Conservation (phyloP, 2,329 filamentous ascomycete species). For the Aspergillus ibericus region DNA sequence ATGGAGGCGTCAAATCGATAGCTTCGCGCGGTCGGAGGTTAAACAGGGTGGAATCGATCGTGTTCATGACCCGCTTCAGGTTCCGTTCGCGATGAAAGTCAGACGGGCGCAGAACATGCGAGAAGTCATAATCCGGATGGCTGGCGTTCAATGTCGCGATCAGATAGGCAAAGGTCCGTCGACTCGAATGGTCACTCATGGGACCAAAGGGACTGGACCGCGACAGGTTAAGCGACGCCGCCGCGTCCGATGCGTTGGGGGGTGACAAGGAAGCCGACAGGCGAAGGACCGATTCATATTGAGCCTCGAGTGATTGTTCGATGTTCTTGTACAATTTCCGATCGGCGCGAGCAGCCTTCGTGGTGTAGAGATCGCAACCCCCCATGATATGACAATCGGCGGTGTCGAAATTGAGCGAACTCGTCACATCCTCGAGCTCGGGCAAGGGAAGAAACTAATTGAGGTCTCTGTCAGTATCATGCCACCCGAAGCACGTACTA, state of each 20-base stretch:
- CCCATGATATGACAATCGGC: slow-evolving; percentile 89
- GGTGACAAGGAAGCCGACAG: slow-evolving; percentile 86
- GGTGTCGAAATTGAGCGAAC: slow-evolving; percentile 93
- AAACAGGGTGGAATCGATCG: slow-evolving; percentile 81
- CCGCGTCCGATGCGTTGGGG: slow-evolving; percentile 71
- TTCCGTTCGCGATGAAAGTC: slow-evolving; percentile 87
- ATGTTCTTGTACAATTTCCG: slow-evolving; percentile 98
- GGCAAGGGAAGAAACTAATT: slow-evolving; percentile 83
- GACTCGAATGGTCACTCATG: slow-evolving; percentile 81
- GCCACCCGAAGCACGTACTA: background rate
- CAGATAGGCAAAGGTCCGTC: slow-evolving; percentile 90
- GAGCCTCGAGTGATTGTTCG: slow-evolving; percentile 83
- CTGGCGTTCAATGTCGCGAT: slow-evolving; percentile 96
- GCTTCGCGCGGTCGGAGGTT: slow-evolving; percentile 71
- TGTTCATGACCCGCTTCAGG: slow-evolving; percentile 78
- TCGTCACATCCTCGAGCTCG: slow-evolving; percentile 88
- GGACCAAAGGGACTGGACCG: slow-evolving; percentile 90
- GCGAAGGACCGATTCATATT: slow-evolving; percentile 84
- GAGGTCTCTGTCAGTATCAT: background rate
- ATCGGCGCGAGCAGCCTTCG: slow-evolving; percentile 90
- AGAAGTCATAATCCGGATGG: slow-evolving; percentile 96
- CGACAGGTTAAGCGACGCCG: slow-evolving; percentile 68
- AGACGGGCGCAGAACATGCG: slow-evolving; percentile 79
- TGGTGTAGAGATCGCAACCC: slow-evolving; percentile 95
- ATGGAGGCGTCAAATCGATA: slow-evolving; percentile 42